phyloP scores from a whole-genome alignment of 2,329 filamentous ascomycete species.

The Neofusicoccum sp. region DNA sequence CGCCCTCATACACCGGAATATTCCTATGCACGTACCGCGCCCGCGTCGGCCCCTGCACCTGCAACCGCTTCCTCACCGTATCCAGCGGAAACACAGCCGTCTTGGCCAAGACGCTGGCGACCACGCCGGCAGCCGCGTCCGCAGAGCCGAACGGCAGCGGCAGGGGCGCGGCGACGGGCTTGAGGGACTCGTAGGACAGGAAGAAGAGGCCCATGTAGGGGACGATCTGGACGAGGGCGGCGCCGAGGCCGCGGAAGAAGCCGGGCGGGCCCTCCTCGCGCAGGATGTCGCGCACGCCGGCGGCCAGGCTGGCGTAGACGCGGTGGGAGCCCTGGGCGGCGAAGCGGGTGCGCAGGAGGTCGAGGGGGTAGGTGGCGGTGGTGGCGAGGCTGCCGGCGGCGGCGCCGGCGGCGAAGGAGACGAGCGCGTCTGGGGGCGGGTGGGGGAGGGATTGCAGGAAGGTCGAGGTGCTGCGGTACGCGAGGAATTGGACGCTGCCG shows the following conservation, averaged over 20 bases:
- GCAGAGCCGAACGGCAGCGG: conserved; percentile 69
- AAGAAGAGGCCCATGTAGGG: conserved; percentile 99
- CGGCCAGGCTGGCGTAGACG: conserved; percentile 71
- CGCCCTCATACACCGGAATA: conserved; percentile 75
- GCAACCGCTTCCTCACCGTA: conserved; percentile 85
- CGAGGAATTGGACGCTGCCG: conserved; percentile 82
- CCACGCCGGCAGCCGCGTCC: conserved; percentile 78
- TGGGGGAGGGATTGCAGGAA: conserved; percentile 56
- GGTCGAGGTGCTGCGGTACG: conserved; percentile 74
- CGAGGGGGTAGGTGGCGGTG: conserved; percentile 82
- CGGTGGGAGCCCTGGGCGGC: conserved; percentile 84
- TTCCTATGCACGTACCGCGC: conserved; percentile 76
- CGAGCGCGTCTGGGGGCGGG: conserved; percentile 63
- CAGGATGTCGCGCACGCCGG: conserved; percentile 70
- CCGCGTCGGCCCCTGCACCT: conserved; percentile 90
- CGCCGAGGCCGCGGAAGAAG: conserved; percentile 84
- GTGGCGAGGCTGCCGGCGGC: conserved; percentile 80
- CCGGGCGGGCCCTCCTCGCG: conserved; percentile 71
- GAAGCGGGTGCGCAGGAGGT: conserved; percentile 89
- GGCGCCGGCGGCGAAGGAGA: conserved; percentile 82
- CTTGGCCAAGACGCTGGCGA: conserved; percentile 80
- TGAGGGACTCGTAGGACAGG: conserved; percentile 76
- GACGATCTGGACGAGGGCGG: conserved; percentile 81
- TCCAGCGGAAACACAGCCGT: conserved; percentile 91
- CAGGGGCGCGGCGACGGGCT: conserved; percentile 50